Evolutionary conservation across 2,329 filamentous ascomycete species (phyloP), one percentile per base, ranked within the genome.

Genomic region (Colletotrichum camelliae): DNA sequence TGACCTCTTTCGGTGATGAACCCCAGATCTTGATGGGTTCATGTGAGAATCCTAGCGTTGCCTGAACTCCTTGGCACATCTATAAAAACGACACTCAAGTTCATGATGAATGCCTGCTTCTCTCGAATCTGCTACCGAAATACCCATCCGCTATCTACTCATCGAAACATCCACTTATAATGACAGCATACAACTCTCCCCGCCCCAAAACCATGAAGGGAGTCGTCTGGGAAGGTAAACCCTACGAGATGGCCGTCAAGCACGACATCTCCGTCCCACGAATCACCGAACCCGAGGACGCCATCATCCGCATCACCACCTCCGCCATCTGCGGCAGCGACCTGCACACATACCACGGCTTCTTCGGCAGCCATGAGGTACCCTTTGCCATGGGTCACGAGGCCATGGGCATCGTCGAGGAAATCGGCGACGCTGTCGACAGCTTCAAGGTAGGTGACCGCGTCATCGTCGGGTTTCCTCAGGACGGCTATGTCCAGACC

Each of bases 371-470:
- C 21, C n/a, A 29, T 7, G 29, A 78, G 0, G 69, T 78, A 1
- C 82, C 82, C 1, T 81, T 65, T 9, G 64, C 58, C 5, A 58
- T 83, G 12, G 86, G 86, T 16, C 85, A 88, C 77, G 86, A 88
- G 79, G 84, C 85, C 57, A 81, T 87, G n/a, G 86, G 86, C n/a
- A 68, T 82, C 52, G 80, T 87, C 7, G 77, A 80, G 31, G 78
- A 80, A 18, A 74, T 86, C 33, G 87, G 87, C 7, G 67, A 79
- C 5, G 81, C 78, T 13, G 84, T 86, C 7, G 80, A 78, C 7
- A 79, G 79, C 21, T 77, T 87, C 66, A 79, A 82, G 43, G 67
- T 79, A 4, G 86, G 86, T 5, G 85, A 88, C 62, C 79, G 83
- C 29, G 85, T 86, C 31, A 83, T 86, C n/a, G 83, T 86, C 57